Conservation (phyloP, 306 rosid species). For the Gynostemma pentaphyllum region DNA sequence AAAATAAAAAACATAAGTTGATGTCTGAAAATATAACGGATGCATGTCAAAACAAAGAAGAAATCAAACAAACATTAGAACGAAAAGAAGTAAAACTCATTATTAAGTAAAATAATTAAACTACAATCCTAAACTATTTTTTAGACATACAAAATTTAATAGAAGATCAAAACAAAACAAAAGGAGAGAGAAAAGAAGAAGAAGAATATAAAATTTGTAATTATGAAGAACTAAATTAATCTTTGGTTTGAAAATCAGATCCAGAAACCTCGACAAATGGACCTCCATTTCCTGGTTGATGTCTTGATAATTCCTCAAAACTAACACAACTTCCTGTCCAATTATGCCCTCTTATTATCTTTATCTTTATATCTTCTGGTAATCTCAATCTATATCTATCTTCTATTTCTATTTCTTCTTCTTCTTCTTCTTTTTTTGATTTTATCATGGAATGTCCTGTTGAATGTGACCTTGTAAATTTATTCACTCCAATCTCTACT, state of each 20-base stretch:
- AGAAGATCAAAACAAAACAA: background rate
- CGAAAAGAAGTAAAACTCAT: no score
- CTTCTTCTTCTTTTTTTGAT: slow-evolving; percentile 18
- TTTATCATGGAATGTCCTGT: slow-evolving; percentile 64
- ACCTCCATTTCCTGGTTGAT: slow-evolving; percentile 18
- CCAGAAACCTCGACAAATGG: slow-evolving; percentile 21
- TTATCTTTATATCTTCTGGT: slow-evolving; percentile 25
- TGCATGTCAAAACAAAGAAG: no score
- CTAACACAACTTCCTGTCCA: slow-evolving; percentile 32
- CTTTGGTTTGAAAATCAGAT: background rate
- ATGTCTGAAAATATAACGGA: no score
- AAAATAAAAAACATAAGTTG: no score
- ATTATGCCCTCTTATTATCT: slow-evolving; percentile 31
- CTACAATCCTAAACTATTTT: no score
- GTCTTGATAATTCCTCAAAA: slow-evolving; percentile 24
- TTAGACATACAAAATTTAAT: no score
- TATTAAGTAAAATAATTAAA: no score
- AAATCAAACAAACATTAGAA: no score
- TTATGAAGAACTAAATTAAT: background rate
- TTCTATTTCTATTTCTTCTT: no score
- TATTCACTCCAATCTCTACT: background rate
- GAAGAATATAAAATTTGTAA: background rate
- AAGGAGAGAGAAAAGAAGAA: no score
- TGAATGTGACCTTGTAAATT: slow-evolving; percentile 43
- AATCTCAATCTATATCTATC: slow-evolving; percentile 42